A percentile compares a stretch with the other conserved stretches of the same genome.
Evolutionary conservation across 2,329 filamentous ascomycete genomes (phyloP).

Genomic region (Pseudocercospora vitis): DNA sequence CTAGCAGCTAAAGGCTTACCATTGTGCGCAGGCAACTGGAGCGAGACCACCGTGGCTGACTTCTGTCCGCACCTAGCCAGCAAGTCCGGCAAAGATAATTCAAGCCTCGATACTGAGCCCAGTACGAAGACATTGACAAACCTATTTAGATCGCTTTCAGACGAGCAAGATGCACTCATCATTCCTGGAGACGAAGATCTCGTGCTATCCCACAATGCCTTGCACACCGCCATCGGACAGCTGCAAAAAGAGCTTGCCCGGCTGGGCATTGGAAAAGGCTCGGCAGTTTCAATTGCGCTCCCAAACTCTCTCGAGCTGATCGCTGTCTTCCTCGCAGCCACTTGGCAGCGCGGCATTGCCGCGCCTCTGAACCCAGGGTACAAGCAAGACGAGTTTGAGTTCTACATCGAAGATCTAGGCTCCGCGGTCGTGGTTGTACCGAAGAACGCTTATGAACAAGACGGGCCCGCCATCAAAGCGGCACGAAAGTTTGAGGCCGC

Average conservation of each 20-base stretch:
- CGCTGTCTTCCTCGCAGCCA: slow-evolving; percentile 75
- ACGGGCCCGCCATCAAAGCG: slow-evolving; percentile 70
- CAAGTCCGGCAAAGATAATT: not conserved
- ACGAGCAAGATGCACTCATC: slow-evolving; percentile 1
- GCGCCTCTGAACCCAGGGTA: slow-evolving; percentile 84
- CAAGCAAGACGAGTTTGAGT: slow-evolving; percentile 86
- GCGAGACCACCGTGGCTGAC: not conserved
- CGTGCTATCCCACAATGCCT: slow-evolving; percentile 4
- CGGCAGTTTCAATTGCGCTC: slow-evolving; percentile 77
- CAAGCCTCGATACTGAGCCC: not conserved
- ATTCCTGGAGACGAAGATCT: slow-evolving; percentile 10
- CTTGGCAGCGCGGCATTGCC: slow-evolving; percentile 78
- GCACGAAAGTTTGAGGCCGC: slow-evolving; percentile 76
- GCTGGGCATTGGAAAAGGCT: slow-evolving; percentile 40
- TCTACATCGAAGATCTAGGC: slow-evolving; percentile 83
- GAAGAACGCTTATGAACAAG: slow-evolving; percentile 54
- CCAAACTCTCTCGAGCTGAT: slow-evolving; percentile 85
- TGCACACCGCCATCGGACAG: slow-evolving; percentile 9
- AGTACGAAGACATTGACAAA: not conserved
- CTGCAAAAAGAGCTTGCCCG: slow-evolving; percentile 10
- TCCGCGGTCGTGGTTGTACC: slow-evolving; percentile 76
- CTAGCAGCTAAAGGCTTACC: not conserved
- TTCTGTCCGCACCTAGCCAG: not conserved
- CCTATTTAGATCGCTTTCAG: not conserved
- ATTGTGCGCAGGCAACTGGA: slow-evolving; percentile 1